Conservation (phyloP, 2,329 filamentous ascomycete genomes). For the Paraconiothyrium sp. region DNA sequence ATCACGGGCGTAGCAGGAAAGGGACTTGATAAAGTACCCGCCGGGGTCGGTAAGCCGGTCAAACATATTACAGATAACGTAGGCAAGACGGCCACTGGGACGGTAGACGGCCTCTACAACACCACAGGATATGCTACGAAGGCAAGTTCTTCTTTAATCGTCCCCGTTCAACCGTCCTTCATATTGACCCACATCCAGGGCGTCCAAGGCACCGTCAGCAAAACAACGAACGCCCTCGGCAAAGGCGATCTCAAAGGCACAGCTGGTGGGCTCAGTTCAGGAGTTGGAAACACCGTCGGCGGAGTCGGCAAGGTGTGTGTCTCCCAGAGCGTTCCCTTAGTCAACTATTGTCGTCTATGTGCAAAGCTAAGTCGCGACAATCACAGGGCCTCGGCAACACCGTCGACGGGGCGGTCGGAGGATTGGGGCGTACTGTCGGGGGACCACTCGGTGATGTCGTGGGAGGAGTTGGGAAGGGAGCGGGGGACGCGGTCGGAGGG, state of each 20-base stretch:
- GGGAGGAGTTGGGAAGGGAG: conserved; percentile 54
- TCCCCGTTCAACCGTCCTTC: no score
- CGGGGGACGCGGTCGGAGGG: conserved; percentile 51
- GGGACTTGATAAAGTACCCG: conserved; percentile 46
- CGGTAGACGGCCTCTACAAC: conserved; percentile 53
- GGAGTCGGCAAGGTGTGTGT: conserved; percentile 43
- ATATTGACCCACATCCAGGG: conserved; percentile 28
- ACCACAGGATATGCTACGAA: conserved; percentile 52
- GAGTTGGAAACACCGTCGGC: conserved; percentile 51
- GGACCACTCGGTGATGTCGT: conserved; percentile 54
- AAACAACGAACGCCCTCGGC: conserved; percentile 56
- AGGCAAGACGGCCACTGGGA: conserved; percentile 54
- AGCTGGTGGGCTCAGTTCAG: conserved; percentile 49
- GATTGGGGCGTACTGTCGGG: conserved; percentile 48
- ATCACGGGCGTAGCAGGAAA: conserved; percentile 51
- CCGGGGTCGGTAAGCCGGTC: conserved; percentile 48
- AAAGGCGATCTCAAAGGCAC: conserved; percentile 53
- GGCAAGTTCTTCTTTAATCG: not conserved
- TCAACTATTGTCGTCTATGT: not conserved
- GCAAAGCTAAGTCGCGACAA: not conserved
- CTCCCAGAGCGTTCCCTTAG: conserved; percentile 4
- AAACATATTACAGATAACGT: conserved; percentile 53
- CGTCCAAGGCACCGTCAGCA: conserved; percentile 54
- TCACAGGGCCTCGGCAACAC: conserved; percentile 43
- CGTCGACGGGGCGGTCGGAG: conserved; percentile 51